Base-by-base conservation (phyloP, 1,284 basidiomycete genomes). In the Ceratobasidium sp. region DNA sequence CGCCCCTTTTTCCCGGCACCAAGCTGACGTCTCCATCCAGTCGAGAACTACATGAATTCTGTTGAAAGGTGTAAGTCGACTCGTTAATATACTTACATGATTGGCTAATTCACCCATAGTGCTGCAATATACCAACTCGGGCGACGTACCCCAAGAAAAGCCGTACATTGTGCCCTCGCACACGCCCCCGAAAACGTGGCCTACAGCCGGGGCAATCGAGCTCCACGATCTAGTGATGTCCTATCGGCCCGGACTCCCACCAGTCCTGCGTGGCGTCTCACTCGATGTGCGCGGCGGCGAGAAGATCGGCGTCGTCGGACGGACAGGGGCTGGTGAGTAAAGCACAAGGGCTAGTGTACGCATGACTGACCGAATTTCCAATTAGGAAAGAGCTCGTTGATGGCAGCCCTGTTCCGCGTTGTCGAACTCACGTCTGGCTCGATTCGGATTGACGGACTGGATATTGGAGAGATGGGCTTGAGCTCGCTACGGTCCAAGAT, bases 31-130 rank as follows among this genome's bases (percentile, higher is more conserved):
- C 17, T 40, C 61, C 13, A 61, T 44, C 59, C 64, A 78, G 70
- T 74, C 5, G 95, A 96, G 83, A 96, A 96, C 82, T 89, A 96
- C 83, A 96, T 97, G 92, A 96, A 95, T 82, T 91, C 92, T 32
- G 93, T 95, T 8, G 95, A 97, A 83, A 90, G 94, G 59, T 85
- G 89, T 88, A 80, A 78, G 84, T 81, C 71, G 5, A 73, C 65
- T n/a, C 22, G 64, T 77, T 64, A 67, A 73, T 44, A 61, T 49
- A 62, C 17, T 22, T 67, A 22, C 54, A 56, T 8, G 2, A 4
- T 11, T 11, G 3, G 54, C 54, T 56, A 25, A 56, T 15, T 11
- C 15, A 54, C 43, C 64, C 5, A 34, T 80, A 87, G 87, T 93
- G 3, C 83, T 90, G 1, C 87, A 91, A 79, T 94, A 93, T 82